Evolutionary conservation across 352 stramenopile species (phyloP), one percentile per base, ranked within the genome.

Genomic region (Globisporangium nunn): DNA sequence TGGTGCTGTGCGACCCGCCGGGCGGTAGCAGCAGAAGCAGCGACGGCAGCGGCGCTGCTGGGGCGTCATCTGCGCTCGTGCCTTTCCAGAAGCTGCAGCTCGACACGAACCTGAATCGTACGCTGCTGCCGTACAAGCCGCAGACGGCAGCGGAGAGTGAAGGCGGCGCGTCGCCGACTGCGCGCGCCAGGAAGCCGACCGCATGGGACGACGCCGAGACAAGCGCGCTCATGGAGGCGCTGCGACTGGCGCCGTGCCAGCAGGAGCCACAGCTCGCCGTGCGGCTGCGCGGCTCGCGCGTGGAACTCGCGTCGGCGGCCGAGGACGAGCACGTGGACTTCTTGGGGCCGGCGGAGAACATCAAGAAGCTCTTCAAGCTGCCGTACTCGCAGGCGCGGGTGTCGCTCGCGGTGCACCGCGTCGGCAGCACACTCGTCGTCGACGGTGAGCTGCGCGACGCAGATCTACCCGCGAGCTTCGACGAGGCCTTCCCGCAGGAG

Each of bases 311-410:
- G 28, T 88, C 80, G 7, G 66, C 75, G 2, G 77, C 74, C 1
- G 77, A 90, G 23, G 80, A 91, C 17, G 71, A 91, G 14, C 52
- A 79, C 0, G 78, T 92, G 52, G 76, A 94, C 52, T 94, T 91
- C 50, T 54, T 94, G 39, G 85, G 85, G 0, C 85, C 85, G 0
- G 85, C 85, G 0, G 85, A 94, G 62, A 91, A 91, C 55, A 91
- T 94, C 56, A 94, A 94, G 63, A 80, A 77, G 40, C 71, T 94
- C 2, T 94, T 94, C 61, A 94, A 94, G 62, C 60, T 94, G 53
- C 81, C 85, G 37, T 94, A 94, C 63, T 92, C 85, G 10, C 75
- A 85, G 35, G 80, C 68, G 1, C 63, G 71, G 40, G 82, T 94
- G n/a, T 94, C 85, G 5, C 70, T 94, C 7, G 85, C 82, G 0